Evolutionary conservation across 352 stramenopile genomes (phyloP), one percentile per base, ranked within the genome.

Genomic region (Phytophthora foliorum): DNA sequence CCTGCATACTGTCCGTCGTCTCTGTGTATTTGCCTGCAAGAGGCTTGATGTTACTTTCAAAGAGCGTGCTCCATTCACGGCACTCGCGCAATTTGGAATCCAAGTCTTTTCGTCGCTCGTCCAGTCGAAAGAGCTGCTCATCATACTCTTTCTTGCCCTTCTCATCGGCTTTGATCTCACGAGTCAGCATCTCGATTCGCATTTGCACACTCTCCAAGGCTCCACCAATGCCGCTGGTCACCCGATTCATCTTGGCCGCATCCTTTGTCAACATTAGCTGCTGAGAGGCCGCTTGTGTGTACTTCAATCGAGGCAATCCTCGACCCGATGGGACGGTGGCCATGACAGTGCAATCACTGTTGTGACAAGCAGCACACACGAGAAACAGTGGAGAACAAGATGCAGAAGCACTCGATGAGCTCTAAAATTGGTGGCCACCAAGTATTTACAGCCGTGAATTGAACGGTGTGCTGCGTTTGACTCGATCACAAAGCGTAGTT

Each of bases 101-200:
- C 17, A 89, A 66, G 60, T 94, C 86, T n/a, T 75, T 62, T 1
- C 78, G 75, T 21, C 82, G 68, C 50, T 85, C 75, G 25, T 76
- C 56, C 24, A 94, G 58, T 6, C 82, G 81, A 39, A 89, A 89
- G 34, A 94, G 78, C 69, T 91, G 81, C 44, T 94, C 84, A 36
- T 92, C 86, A 62, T 92, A 94, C 42, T 91, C 84, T 36, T 89
- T 75, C 41, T 92, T 94, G 46, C 86, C 86, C 29, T 92, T 94
- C 44, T 90, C 82, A 39, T 94, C 86, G 6, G 75, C 86, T 44
- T 82, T 79, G 53, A 94, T 92, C 68, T 94, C 86, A 4, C 72
- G 73, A 31, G 86, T 86, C 13, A 93, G 77, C 50, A 72, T 82
- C 17, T 81, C 82, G 22, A 93, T 86, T 49, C 78, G 77, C 60